Evolutionary conservation across 768 basidiomycete genomes (phyloP), one percentile per base, ranked within the genome.

Genomic region (Kwoniella pini): DNA sequence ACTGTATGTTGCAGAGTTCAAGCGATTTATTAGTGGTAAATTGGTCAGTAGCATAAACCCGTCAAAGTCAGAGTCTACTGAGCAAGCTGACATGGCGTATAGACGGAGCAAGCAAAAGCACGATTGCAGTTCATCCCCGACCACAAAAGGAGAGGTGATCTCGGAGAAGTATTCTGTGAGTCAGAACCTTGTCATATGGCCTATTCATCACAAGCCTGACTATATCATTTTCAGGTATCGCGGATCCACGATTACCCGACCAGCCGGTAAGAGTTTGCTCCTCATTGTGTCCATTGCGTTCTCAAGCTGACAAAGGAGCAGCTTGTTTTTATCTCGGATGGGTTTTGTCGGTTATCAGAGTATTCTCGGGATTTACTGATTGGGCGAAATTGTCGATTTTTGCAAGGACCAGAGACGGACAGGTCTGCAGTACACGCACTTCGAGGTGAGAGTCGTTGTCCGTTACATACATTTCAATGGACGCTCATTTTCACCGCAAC

Each of bases 131-230:
- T 54, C 21, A 49, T 66, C 15, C 28, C 64, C 12, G 60, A 62
- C 27, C 56, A 53, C 7, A 28, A 48, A 4, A 57, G 44, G 39
- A 36, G 62, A 31, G 65, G 65, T 7, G 61, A 67, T 63, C 54
- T 67, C 4, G 65, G 65, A 13, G 65, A 63, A 40, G 62, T 67
- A 13, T 67, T 59, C 45, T 67, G 65, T 67, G 30, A 50, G 65
- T 63, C n/a, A n/a, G n/a, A n/a, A n/a, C n/a, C n/a, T n/a, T n/a
- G n/a, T n/a, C n/a, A n/a, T n/a, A n/a, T n/a, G n/a, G n/a, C n/a
- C n/a, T n/a, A n/a, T n/a, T n/a, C n/a, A n/a, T n/a, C n/a, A n/a
- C n/a, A n/a, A n/a, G n/a, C n/a, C n/a, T n/a, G n/a, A n/a, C n/a
- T n/a, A n/a, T n/a, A 26, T 22, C 42, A 28, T 11, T 24, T 3